phyloP scores from a whole-genome alignment of 2,329 filamentous ascomycete species.

The Fusarium euwallaceae region DNA sequence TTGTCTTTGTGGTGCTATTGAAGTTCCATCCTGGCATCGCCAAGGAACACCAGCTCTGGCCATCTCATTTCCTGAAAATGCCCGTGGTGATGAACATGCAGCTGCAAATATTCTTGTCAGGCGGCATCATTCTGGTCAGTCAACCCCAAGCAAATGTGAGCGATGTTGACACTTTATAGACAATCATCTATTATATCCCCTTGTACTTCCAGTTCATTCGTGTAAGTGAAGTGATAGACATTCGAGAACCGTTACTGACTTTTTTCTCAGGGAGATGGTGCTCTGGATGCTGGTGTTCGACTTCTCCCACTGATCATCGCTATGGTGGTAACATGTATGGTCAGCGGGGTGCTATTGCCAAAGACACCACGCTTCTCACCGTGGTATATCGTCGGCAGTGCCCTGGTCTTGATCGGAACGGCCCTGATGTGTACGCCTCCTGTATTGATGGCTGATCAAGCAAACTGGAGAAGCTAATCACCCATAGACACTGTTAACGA shows the following conservation, averaged over 20 bases:
- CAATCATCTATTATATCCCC: constrained; percentile 60
- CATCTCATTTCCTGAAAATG: constrained; percentile 43
- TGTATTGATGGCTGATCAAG: no score
- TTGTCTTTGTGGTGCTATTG: constrained; percentile 58
- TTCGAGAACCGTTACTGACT: no score
- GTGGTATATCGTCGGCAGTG: constrained; percentile 54
- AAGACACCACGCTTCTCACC: constrained; percentile 55
- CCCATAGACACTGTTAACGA: constrained; percentile 14
- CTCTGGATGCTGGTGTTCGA: constrained; percentile 55
- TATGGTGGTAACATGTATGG: constrained; percentile 50
- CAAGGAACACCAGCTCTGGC: constrained; percentile 53
- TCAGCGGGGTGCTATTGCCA: constrained; percentile 53
- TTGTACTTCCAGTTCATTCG: constrained; percentile 63
- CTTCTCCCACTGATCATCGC: constrained; percentile 58
- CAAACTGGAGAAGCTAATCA: neutral
- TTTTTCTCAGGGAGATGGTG: constrained; percentile 48
- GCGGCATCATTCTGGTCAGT: constrained; percentile 18
- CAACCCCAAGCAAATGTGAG: neutral
- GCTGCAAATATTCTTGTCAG: constrained; percentile 50
- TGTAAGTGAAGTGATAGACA: constrained; percentile 9
- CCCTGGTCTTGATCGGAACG: constrained; percentile 50
- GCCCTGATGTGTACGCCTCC: constrained; percentile 51
- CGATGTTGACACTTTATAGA: neutral
- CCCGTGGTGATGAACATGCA: constrained; percentile 18
- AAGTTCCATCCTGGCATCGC: constrained; percentile 54